A percentile compares a stretch with the other conserved stretches of the same genome.
These are phyloP conservation scores for Russula sp. DNA, from an alignment of 768 basidiomycete species.

Conservation along the genomic window DNA sequence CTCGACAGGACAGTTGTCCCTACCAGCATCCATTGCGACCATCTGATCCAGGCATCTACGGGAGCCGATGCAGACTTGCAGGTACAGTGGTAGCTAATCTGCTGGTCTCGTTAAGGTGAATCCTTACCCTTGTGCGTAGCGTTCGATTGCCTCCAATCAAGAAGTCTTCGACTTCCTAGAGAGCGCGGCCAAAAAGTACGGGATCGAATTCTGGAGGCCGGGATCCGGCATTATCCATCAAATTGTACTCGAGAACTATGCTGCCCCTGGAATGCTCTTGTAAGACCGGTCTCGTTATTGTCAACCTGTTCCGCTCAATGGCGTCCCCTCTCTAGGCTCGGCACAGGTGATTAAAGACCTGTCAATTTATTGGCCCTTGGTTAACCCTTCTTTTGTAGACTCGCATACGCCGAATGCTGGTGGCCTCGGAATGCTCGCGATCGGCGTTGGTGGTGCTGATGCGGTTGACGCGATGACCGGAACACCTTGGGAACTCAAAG, in stretches of 20 bases:
- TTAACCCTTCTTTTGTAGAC: constrained; percentile 38
- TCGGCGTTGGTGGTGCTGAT: constrained; percentile 98
- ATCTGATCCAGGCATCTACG: constrained; percentile 89
- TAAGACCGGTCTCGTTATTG: constrained; percentile 29
- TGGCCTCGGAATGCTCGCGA: constrained; percentile 91
- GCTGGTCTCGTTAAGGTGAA: neutral
- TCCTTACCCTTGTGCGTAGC: constrained; percentile 34
- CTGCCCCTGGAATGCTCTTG: constrained; percentile 93
- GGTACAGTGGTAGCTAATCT: constrained; percentile 33
- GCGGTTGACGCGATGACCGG: constrained; percentile 98
- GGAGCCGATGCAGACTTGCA: constrained; percentile 83
- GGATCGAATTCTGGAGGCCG: constrained; percentile 97
- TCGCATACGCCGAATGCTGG: constrained; percentile 98
- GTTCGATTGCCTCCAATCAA: constrained; percentile 80
- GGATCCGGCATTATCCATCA: constrained; percentile 96
- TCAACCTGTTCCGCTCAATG: constrained; percentile 10
- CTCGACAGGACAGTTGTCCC: constrained; percentile 78
- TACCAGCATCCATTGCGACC: constrained; percentile 94
- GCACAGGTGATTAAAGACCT: constrained; percentile 50
- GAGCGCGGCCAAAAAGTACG: constrained; percentile 83
- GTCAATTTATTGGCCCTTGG: neutral
- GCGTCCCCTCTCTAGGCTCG: constrained; percentile 47
- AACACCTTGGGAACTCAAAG: constrained; percentile 97
- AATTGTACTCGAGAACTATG: constrained; percentile 96
- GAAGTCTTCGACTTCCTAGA: constrained; percentile 98